Conservation (phyloP, 257 asterid genomes). For the Plantago major region DNA sequence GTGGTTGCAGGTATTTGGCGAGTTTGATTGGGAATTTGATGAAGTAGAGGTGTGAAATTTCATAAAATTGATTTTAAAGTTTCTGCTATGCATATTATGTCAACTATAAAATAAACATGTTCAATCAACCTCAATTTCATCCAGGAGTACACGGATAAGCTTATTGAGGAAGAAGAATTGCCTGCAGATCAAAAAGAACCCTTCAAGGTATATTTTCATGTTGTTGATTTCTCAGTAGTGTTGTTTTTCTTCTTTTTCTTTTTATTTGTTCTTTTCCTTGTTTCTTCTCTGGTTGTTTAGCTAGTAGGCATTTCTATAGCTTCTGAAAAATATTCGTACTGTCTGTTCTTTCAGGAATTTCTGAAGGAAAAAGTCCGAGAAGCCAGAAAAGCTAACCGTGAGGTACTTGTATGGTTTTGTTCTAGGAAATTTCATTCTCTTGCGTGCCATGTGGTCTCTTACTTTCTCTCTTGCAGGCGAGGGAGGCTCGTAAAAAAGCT, state of each 20-base stretch:
- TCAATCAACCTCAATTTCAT: slow-evolving; percentile 9
- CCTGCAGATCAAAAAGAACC: slow-evolving; percentile 63
- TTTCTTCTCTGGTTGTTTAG: too few species aligned
- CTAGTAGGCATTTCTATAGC: neutral
- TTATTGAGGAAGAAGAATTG: slow-evolving; percentile 57
- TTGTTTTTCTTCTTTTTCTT: too few species aligned
- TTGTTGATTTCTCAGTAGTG: neutral
- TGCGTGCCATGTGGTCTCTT: slow-evolving; percentile 15
- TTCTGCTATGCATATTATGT: slow-evolving; percentile 9
- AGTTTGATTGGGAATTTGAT: slow-evolving; percentile 91
- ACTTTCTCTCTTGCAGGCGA: slow-evolving; percentile 48
- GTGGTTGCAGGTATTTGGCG: slow-evolving; percentile 65
- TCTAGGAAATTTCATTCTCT: slow-evolving; percentile 6
- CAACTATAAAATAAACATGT: neutral
- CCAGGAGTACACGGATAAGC: slow-evolving; percentile 49
- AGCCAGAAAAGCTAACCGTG: slow-evolving; percentile 61
- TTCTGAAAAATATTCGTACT: neutral
- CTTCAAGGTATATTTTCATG: slow-evolving; percentile 47
- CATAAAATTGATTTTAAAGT: too few species aligned
- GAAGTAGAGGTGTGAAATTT: slow-evolving; percentile 59
- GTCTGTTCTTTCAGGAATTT: slow-evolving; percentile 38
- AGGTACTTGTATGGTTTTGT: slow-evolving; percentile 36
- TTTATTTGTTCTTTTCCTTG: neutral
- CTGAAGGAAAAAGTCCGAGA: slow-evolving; percentile 77
- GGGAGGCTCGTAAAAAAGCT: slow-evolving; percentile 76